These are phyloP conservation scores for Xanthoparmelia taractica DNA, from an alignment of 495 filamentous ascomycete species.

Conservation along the genomic window DNA sequence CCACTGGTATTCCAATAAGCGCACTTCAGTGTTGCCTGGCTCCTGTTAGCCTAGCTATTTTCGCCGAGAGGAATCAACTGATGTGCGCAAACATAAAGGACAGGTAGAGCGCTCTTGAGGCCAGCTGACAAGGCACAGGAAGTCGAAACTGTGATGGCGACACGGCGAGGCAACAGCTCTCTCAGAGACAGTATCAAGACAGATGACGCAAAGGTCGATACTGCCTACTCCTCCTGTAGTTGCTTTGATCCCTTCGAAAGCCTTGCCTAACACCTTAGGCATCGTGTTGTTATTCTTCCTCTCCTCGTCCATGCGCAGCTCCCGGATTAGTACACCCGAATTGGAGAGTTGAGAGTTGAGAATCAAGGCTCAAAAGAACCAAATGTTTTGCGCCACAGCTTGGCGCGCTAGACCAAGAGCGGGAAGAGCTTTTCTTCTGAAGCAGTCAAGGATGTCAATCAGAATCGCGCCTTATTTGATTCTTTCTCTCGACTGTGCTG, in stretches of 20 bases:
- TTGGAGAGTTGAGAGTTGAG: no score
- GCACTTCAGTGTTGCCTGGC: slow-evolving; percentile 54
- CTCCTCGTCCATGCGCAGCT: slow-evolving; percentile 19
- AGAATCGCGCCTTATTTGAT: no score
- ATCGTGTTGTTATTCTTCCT: background rate
- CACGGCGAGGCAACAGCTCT: slow-evolving; percentile 64
- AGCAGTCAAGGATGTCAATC: no score
- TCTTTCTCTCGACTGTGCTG: no score
- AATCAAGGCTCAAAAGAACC: no score
- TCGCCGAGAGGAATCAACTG: slow-evolving; percentile 8
- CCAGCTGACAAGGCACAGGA: slow-evolving; percentile 78
- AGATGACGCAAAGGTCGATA: slow-evolving; percentile 48
- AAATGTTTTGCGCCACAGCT: background rate
- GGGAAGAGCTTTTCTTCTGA: background rate
- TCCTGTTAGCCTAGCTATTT: slow-evolving; percentile 18
- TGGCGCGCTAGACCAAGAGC: background rate
- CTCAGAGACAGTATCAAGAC: slow-evolving; percentile 67
- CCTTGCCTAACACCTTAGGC: slow-evolving; percentile 10
- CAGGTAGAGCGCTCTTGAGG: slow-evolving; percentile 63
- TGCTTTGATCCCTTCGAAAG: slow-evolving; percentile 9
- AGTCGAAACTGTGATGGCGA: slow-evolving; percentile 74
- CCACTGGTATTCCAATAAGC: slow-evolving; percentile 60
- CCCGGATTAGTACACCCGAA: no score
- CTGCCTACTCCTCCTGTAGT: background rate
- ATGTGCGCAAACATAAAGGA: slow-evolving; percentile 55